phyloP scores from a whole-genome alignment of 2,329 filamentous ascomycete genomes.

The Pseudogymnoascus sp. region DNA sequence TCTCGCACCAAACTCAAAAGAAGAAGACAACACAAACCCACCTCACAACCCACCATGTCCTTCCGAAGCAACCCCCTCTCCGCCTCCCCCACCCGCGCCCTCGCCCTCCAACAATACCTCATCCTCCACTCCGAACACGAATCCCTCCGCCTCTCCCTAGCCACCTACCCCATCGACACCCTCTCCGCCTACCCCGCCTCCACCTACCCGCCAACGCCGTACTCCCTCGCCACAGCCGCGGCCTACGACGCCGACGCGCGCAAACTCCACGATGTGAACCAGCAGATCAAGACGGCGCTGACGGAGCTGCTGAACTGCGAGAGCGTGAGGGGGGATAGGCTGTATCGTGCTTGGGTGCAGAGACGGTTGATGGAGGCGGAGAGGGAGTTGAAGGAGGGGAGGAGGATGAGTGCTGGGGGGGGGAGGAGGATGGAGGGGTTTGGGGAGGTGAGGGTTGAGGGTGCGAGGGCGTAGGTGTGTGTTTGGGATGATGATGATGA shows the following conservation, averaged over 20 bases:
- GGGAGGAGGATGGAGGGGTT: slow-evolving; percentile 16
- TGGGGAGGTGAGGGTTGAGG: not conserved
- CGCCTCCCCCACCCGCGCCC: slow-evolving; percentile 23
- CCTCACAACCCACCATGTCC: slow-evolving; percentile 3
- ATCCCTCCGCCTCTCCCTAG: slow-evolving; percentile 27
- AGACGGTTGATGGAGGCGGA: slow-evolving; percentile 45
- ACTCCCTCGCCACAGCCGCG: not conserved
- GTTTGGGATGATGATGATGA: not conserved
- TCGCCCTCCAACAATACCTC: slow-evolving; percentile 29
- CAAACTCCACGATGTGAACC: slow-evolving; percentile 40
- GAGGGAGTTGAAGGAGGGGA: slow-evolving; percentile 32
- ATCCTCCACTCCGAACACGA: slow-evolving; percentile 28
- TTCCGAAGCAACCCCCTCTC: slow-evolving; percentile 16
- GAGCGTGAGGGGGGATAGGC: slow-evolving; percentile 37
- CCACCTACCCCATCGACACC: slow-evolving; percentile 9
- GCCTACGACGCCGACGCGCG: slow-evolving; percentile 16
- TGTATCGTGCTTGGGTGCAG: slow-evolving; percentile 43
- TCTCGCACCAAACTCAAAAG: not conserved
- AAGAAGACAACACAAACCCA: not conserved
- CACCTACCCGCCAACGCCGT: not conserved
- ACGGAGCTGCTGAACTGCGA: slow-evolving; percentile 47
- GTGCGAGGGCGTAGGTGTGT: not conserved
- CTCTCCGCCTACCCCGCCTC: slow-evolving; percentile 8
- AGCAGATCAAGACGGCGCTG: slow-evolving; percentile 45
- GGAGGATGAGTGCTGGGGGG: slow-evolving; percentile 19